Evolutionary conservation across 2,329 filamentous ascomycete species (phyloP).

Genomic region (Fusarium sp.): DNA sequence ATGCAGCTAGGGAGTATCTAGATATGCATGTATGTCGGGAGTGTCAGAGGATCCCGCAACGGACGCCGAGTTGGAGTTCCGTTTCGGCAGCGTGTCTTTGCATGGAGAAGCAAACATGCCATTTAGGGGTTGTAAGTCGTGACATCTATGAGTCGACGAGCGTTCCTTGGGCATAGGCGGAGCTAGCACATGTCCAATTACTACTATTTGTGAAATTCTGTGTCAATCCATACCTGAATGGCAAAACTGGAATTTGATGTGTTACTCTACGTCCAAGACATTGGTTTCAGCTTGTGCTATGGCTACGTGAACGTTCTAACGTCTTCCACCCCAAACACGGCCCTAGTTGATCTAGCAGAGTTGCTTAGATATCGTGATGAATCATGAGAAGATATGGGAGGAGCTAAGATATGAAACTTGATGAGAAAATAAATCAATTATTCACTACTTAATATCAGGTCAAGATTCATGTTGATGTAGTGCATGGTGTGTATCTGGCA

Average conservation of each 20-base stretch:
- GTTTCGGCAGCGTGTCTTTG: not conserved
- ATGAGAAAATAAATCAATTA: not conserved
- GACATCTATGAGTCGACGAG: not conserved
- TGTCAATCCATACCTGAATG: not conserved
- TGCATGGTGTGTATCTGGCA: too few relatives aligned
- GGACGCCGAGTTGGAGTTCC: not conserved
- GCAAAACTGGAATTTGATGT: not conserved
- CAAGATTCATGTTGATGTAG: not conserved
- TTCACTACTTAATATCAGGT: not conserved
- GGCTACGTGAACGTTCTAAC: not conserved
- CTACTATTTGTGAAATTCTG: not conserved
- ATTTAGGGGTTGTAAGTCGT: not conserved
- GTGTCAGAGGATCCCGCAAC: not conserved
- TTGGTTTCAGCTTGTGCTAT: not conserved
- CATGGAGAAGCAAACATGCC: not conserved
- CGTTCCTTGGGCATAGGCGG: not conserved
- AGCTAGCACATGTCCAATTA: not conserved
- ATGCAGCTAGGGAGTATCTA: not conserved
- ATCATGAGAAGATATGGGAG: not conserved
- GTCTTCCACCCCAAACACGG: not conserved
- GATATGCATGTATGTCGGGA: not conserved
- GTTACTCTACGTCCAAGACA: not conserved
- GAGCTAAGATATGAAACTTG: not conserved
- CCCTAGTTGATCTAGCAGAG: not conserved
- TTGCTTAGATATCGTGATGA: not conserved